A percentile compares a stretch with the other conserved stretches of the same genome.
Evolutionary conservation across 2,329 filamentous ascomycete species (phyloP).

Genomic region (Apiospora malaysiana): DNA sequence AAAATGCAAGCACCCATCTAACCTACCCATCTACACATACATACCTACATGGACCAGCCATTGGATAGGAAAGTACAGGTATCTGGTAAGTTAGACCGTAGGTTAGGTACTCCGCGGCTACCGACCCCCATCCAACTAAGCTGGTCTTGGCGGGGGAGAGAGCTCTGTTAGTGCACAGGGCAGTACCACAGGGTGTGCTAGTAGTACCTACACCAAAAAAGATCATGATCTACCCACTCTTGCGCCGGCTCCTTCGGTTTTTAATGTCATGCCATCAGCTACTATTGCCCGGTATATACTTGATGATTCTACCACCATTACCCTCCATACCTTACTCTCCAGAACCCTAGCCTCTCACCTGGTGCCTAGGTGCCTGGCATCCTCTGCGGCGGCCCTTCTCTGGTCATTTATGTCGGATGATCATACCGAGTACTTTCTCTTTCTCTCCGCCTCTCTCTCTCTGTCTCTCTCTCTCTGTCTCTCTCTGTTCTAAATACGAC

Average conservation of each 20-base stretch:
- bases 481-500: not conserved
- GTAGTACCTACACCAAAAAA: not conserved
- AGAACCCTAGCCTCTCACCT: not conserved
- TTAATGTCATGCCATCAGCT: conserved; percentile 10
- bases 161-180: not conserved
- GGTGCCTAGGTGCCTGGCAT: not conserved
- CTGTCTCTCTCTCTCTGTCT: not conserved
- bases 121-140: not conserved
- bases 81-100: no score
- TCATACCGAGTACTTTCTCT: no score
- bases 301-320: not conserved
- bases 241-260: conserved; percentile 3
- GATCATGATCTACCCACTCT: conserved; percentile 13
- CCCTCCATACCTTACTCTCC: not conserved
- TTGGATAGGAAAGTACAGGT: not conserved
- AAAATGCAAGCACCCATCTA: not conserved
- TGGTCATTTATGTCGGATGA: not conserved
- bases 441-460: no score
- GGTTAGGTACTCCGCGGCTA: not conserved
- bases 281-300: not conserved
- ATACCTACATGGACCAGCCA: no score
- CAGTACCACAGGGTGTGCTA: no score
- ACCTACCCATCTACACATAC: no score
- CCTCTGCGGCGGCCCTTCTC: not conserved
- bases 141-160: not conserved